Base-by-base conservation (phyloP, 75 land plant genomes). In the Cupressus sempervirens region DNA sequence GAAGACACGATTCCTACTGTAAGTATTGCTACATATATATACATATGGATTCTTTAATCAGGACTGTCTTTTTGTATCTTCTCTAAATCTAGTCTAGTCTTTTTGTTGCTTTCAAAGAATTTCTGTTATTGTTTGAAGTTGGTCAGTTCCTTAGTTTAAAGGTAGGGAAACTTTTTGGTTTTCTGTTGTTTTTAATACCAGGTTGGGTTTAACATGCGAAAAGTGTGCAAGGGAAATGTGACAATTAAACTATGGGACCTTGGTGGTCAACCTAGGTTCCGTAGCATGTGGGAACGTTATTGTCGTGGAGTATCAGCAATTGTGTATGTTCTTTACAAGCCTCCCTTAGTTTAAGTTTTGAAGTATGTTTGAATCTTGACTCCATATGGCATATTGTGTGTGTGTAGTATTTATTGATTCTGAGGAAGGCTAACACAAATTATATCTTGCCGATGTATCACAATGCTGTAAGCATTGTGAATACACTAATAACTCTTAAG, bases 1-100 rank as follows among this genome's bases (percentile, higher is more conserved):
- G 99, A 97, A 82, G 98, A 97, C 86, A 97, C 93, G 95, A 97
- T 97, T 85, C 99, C 99, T 86, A 97, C 99, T 84, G 99, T 97
- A 91, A 56, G 95, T 89, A 68, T 54, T 83, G 85, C 76, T n/a
- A 29, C 82, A 48, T 48, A 32, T 20, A 32, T 76, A 38, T 76
- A 23, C n/a, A 40, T 20, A 23, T 76, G 40, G 79, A 23, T 76
- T 76, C 45, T 15, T 34, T 7, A 4, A 23, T 30, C 36, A 68
- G 29, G 32, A 1, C 32, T 72, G 79, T 76, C 45, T 76, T 76
- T 76, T 76, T 40, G 18, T 41, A 38, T 76, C 43, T 14, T 0
- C 38, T 3, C 20, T 12, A 38, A 40, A 9, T 38, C 45, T 84
- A 30, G 2, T 70, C 41, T 38, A 36, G 40, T 46, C 34, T 30